Base-by-base conservation (phyloP, 257 asterid species). In the Parsonsia alboflavescens region DNA sequence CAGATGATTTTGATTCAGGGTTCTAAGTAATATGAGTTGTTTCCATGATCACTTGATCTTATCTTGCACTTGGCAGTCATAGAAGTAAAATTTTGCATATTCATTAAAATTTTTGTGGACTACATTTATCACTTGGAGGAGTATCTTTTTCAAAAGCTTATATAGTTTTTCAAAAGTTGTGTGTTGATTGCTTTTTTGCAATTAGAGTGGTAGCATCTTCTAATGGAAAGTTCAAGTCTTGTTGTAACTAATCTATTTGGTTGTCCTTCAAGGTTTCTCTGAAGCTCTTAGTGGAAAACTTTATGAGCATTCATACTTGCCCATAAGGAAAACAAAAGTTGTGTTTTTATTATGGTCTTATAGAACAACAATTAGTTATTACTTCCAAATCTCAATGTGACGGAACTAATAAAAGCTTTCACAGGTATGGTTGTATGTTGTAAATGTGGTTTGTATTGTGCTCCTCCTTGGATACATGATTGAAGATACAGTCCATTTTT, bases 321-420 rank as follows among this genome's bases (percentile, higher is more conserved):
- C 45, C 5, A 42, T 5, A 42, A 42, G 45, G 45, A 42, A 42
- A 42, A 7, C 45, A 42, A 1, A 42, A 42, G 45, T 42, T 42
- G 9, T 7, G 5, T 42, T 42, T 42, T 42, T 7, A 42, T 42
- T 42, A 42, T 42, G 45, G 44, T 41, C 9, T 42, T 42, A 42
- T 42, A 42, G 45, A 42, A 42, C 45, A 42, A 42, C 45, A 42
- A 42, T 42, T 42, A 42, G 22, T 52, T 19, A 52, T 52, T 16
- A 68, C 93, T 93, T 28, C 98, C 98, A 19, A 93, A 90, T 83
- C 93, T 93, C 70, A 93, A 88, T 30, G 97, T 93, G 75, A 56
- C 85, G 3, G 98, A 93, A 75, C 81, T 93, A 58, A 86, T 90
- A 33, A 93, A 90, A 84, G 84, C 98, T 73, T 93, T 93, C 78